These are phyloP conservation scores for Actinomortierella wolfii DNA, from an alignment of 371 early-diverging fungal genomes.

Conservation along the genomic window DNA sequence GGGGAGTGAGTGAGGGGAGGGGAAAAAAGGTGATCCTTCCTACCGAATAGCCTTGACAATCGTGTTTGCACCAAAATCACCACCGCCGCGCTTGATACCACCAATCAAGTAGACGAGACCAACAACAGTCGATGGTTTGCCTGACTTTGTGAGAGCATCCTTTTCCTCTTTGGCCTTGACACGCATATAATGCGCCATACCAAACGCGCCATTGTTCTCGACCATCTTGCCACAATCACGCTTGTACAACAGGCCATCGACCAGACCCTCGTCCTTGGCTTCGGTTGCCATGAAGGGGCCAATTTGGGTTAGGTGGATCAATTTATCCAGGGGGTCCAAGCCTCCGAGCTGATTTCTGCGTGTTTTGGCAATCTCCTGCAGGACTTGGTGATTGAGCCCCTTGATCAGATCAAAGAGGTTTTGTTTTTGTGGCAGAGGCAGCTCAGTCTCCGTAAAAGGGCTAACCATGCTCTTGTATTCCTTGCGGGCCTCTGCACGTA, in stretches of 20 bases:
- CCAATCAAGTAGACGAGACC: conserved; percentile 63
- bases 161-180: conserved; percentile 41
- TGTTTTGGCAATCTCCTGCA: conserved; percentile 49
- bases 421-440: conserved; percentile 53
- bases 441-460: conserved; percentile 50
- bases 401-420: conserved; percentile 51
- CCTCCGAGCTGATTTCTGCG: conserved; percentile 43
- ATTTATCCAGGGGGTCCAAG: conserved; percentile 37
- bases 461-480: conserved; percentile 59
- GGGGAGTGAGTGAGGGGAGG: too few relatives aligned
- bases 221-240: conserved; percentile 45
- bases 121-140: conserved; percentile 48
- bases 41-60: conserved; percentile 50
- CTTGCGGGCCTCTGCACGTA: conserved; percentile 50
- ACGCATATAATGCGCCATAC: conserved; percentile 36
- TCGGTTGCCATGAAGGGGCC: conserved; percentile 45
- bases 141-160: conserved; percentile 24
- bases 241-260: conserved; percentile 45
- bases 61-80: conserved; percentile 47
- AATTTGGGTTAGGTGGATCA: conserved; percentile 43
- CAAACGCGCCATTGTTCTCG: conserved; percentile 36
- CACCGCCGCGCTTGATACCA: conserved; percentile 54
- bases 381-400: conserved; percentile 51
- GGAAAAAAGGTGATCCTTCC: too few relatives aligned
- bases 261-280: conserved; percentile 41